phyloP scores from a whole-genome alignment of 768 basidiomycete genomes.

The Hortiboletus flavorubellus region DNA sequence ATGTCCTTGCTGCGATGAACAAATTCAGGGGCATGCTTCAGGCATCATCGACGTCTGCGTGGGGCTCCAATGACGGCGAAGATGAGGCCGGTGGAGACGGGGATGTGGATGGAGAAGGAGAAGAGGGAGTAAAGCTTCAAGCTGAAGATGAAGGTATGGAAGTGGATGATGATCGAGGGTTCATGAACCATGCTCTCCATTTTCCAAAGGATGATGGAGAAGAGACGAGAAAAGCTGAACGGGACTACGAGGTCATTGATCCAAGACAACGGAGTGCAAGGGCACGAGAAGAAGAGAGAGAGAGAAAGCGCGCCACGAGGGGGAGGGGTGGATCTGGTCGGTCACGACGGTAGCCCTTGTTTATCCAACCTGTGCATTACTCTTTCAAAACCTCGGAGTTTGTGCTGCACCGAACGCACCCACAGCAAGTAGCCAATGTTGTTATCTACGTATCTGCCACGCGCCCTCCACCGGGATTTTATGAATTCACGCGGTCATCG shows the following conservation, averaged over 20 bases:
- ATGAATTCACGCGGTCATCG: not conserved
- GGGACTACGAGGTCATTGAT: conserved; percentile 90
- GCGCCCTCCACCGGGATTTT: not conserved
- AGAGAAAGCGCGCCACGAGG: conserved; percentile 46
- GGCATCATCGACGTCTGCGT: conserved; percentile 31
- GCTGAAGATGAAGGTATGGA: conserved; percentile 59
- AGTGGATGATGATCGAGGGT: conserved; percentile 73
- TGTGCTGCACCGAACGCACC: not conserved
- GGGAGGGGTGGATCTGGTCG: conserved; percentile 20
- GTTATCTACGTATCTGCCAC: not conserved
- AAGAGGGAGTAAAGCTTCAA: conserved; percentile 15
- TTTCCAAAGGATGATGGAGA: conserved; percentile 80
- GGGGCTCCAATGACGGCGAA: conserved; percentile 25
- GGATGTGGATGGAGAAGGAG: conserved; percentile 5
- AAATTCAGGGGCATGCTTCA: conserved; percentile 73
- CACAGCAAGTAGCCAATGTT: not conserved
- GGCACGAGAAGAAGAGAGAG: conserved; percentile 76
- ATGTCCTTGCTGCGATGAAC: conserved; percentile 63
- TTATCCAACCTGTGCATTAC: not conserved
- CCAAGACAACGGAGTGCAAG: conserved; percentile 68
- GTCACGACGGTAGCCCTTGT: conserved; percentile 20
- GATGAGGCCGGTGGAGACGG: conserved; percentile 17
- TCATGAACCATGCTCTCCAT: conserved; percentile 66
- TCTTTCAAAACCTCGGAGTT: not conserved
- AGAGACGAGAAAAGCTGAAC: conserved; percentile 71